Base-by-base conservation (phyloP, 2,329 filamentous ascomycete genomes). In the Aspergillus proliferans region DNA sequence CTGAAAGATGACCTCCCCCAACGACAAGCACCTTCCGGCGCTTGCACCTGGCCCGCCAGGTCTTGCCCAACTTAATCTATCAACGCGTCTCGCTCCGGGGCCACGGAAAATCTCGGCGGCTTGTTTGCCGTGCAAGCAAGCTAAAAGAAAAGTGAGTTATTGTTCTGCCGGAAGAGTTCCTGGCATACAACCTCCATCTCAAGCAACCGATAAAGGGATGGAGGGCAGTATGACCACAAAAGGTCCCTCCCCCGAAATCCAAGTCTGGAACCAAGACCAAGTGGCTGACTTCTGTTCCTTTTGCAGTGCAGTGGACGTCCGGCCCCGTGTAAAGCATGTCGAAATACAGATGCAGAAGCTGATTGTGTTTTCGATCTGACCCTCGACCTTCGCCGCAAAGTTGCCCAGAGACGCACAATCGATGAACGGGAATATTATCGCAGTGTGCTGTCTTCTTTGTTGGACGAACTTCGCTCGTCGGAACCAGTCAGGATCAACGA, bases 101-200 rank as follows among this genome's bases (percentile, higher is more conserved):
- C 59, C 60, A 21, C 67, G 62, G 43, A 69, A 69, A 54, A 69
- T 62, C 43, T 69, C 67, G 3, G 67, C 61, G 3, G 67, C 67
- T 21, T 69, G 67, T 43, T 47, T 59, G 18, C 57, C 63, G 42
- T 69, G 66, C 48, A 69, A 68, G 42, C 55, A 63, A 30, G 64
- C 66, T 15, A 69, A 69, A 51, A 62, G 66, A 54, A 69, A 69
- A 58, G 66, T 65, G n/a, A 59, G 47, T 39, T 34, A 34, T 15
- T 4, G 14, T 22, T 15, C 18, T 34, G 12, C 12, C 42, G 9
- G 9, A 18, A n/a, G 42, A 28, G 22, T 33, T n/a, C 15, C 12
- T 10, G 12, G 22, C 19, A n/a, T 2, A 14, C 18, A 42, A 24
- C 10, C 10, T 18, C 40, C 40, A 21, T 24, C 21, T 24, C 15